Percentiles rank a stretch among this genome's conserved stretches.
Evolutionary conservation across 2,329 filamentous ascomycete species (phyloP).

Genomic region (Aspergillus uvarum): DNA sequence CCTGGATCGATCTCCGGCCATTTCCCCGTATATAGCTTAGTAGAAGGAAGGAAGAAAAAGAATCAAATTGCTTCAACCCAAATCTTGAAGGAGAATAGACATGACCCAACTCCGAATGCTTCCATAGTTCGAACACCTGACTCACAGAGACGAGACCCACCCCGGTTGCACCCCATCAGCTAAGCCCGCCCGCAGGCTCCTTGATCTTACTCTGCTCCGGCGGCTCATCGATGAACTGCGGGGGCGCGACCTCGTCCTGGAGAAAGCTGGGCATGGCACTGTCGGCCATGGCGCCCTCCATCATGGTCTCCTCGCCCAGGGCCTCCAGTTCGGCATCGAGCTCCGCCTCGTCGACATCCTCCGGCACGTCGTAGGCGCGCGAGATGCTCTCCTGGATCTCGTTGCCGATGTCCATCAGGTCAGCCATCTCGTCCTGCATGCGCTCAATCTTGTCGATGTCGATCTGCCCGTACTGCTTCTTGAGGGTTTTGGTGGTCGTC

Average conservation of each 20-base stretch:
- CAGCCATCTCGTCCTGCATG: slow-evolving; percentile 98
- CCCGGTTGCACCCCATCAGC: slow-evolving; percentile 16
- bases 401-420: slow-evolving; percentile 94
- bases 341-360: slow-evolving; percentile 96
- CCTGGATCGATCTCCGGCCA: neutral
- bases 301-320: slow-evolving; percentile 87
- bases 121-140: slow-evolving; percentile 15
- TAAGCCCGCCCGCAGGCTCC: slow-evolving; percentile 63
- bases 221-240: slow-evolving; percentile 88
- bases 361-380: slow-evolving; percentile 88
- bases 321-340: slow-evolving; percentile 95
- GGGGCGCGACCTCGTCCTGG: slow-evolving; percentile 79
- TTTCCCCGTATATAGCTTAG: neutral
- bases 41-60: neutral
- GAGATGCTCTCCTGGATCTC: slow-evolving; percentile 96
- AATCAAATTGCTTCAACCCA: neutral
- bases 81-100: neutral
- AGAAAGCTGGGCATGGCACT: slow-evolving; percentile 77
- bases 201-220: slow-evolving; percentile 76
- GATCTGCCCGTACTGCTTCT: slow-evolving; percentile 94
- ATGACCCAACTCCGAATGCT: slow-evolving; percentile 20
- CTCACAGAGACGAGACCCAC: neutral
- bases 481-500: slow-evolving; percentile 88
- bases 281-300: slow-evolving; percentile 66
- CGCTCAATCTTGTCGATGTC: slow-evolving; percentile 96